A percentile compares a stretch with the other conserved stretches of the same genome.
Evolutionary conservation across 2,329 filamentous ascomycete species (phyloP).

Genomic region (Camillea tinctor): DNA sequence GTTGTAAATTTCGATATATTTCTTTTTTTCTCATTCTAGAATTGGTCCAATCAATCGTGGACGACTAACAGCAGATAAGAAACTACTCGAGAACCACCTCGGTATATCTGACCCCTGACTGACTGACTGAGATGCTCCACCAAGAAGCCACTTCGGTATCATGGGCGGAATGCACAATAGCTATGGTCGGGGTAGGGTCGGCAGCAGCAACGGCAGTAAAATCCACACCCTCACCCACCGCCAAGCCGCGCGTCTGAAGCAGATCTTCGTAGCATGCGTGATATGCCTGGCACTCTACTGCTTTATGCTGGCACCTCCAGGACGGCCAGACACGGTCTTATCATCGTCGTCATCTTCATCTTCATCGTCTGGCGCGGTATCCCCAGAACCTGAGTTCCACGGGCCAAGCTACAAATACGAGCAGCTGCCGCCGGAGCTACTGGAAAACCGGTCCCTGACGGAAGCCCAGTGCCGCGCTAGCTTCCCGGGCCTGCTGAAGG

Average conservation of each 20-base stretch:
- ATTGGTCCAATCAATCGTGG: neutral
- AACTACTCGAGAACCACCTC: neutral
- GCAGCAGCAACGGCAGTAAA: neutral
- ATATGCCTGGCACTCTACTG: conserved; percentile 30
- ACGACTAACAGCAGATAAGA: neutral
- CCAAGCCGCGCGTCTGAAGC: conserved; percentile 26
- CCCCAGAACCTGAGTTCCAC: neutral
- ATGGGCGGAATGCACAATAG: conserved; percentile 6
- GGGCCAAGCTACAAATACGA: neutral
- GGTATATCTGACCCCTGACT: neutral
- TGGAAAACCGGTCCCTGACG: conserved; percentile 40
- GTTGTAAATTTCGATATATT: neutral
- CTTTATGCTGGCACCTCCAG: conserved; percentile 24
- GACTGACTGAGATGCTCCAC: neutral
- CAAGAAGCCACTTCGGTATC: neutral
- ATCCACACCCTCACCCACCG: neutral
- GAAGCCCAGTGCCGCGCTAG: conserved; percentile 40
- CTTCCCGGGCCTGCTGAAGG: conserved; percentile 47
- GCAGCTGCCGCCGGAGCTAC: conserved; percentile 14
- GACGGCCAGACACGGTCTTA: conserved; percentile 15
- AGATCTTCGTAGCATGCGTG: conserved; percentile 26
- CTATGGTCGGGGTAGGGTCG: neutral
- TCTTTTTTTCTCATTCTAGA: neutral
- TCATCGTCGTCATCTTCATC: conserved; percentile 13
- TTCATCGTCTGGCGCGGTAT: conserved; percentile 8